These are phyloP conservation scores for Turritis glabra DNA, from an alignment of 345 rosid genomes.

Conservation along the genomic window DNA sequence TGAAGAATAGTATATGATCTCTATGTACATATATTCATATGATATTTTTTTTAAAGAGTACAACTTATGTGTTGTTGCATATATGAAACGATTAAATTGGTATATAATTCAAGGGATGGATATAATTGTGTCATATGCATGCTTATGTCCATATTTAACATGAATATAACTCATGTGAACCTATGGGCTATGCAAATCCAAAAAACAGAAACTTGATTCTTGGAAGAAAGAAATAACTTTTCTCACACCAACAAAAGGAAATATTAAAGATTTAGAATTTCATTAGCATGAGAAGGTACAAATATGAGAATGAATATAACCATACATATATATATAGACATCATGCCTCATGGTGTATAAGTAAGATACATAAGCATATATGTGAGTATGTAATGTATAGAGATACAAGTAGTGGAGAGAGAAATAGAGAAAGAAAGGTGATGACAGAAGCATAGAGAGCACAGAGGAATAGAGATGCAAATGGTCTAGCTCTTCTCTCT, in stretches of 20 bases:
- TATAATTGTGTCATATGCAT: neutral
- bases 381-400: neutral
- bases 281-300: neutral
- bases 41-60: neutral
- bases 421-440: neutral
- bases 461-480: neutral
- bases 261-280: neutral
- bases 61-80: no score
- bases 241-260: neutral
- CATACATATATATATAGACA: neutral
- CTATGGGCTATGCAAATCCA: neutral
- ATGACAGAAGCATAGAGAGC: conserved; percentile 9
- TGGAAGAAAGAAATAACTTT: neutral
- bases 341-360: neutral
- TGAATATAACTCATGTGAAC: neutral
- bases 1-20: no score
- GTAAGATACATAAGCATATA: neutral
- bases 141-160: neutral
- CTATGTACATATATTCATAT: no score
- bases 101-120: no score
- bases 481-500: neutral
- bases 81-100: no score
- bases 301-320: neutral
- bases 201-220: neutral
- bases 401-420: neutral